Evolutionary conservation across 768 basidiomycete genomes (phyloP).

Genomic region (Tulasnella sp.): DNA sequence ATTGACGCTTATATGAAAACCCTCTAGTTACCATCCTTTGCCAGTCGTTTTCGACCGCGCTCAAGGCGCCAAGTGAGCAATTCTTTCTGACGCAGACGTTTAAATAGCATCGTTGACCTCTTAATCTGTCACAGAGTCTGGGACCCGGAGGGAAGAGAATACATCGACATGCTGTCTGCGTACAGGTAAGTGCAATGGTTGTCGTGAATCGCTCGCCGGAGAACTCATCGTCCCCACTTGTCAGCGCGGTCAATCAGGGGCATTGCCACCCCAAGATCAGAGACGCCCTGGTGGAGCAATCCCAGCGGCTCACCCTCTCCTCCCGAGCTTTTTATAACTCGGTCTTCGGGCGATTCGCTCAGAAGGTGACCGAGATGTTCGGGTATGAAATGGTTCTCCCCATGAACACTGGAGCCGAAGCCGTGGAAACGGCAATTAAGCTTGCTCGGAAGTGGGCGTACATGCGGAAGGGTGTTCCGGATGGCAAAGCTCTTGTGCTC

Average conservation of each 20-base stretch:
- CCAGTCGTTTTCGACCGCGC: conserved; percentile 91
- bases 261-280: conserved; percentile 91
- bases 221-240: not conserved
- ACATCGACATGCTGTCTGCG: conserved; percentile 96
- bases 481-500: conserved; percentile 77
- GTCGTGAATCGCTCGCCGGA: conserved; percentile 3
- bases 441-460: conserved; percentile 97
- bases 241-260: conserved; percentile 85
- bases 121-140: conserved; percentile 49
- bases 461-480: conserved; percentile 69
- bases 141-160: conserved; percentile 92
- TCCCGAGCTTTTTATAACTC: conserved; percentile 96
- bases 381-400: conserved; percentile 93
- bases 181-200: conserved; percentile 64
- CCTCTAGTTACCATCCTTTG: conserved; percentile 80
- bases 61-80: conserved; percentile 74
- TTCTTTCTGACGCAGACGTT: conserved; percentile 23
- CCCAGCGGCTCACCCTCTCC: conserved; percentile 83
- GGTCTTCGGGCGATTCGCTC: conserved; percentile 82
- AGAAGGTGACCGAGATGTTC: conserved; percentile 74
- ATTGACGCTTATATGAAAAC: conserved; percentile 37
- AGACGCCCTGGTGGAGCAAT: conserved; percentile 70
- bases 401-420: conserved; percentile 99
- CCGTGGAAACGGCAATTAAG: conserved; percentile 96
- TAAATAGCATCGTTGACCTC: conserved; percentile 10